Percentiles rank a stretch among this genome's conserved stretches.
Evolutionary conservation across 2,329 filamentous ascomycete genomes (phyloP).

Genomic region (Cephalotrichum gorgonifer): DNA sequence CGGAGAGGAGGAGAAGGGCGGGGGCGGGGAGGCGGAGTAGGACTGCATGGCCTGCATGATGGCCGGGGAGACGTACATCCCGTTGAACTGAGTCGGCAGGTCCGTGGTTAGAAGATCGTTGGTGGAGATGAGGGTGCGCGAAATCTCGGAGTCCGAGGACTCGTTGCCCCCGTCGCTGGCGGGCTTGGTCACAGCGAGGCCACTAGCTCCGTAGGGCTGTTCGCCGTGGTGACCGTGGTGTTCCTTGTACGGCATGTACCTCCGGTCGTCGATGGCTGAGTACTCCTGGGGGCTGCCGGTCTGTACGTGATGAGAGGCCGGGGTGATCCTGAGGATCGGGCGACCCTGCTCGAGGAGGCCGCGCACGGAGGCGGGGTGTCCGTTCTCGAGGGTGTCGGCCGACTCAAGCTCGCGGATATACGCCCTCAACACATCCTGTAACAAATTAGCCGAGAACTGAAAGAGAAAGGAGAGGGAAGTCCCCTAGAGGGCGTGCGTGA

Average conservation of each 20-base stretch:
- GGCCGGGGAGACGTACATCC: conserved; percentile 25
- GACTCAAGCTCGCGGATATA: conserved; percentile 52
- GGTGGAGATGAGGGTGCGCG: conserved; percentile 41
- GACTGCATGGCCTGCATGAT: conserved; percentile 13
- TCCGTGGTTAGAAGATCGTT: conserved; percentile 41
- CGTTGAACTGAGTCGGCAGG: conserved; percentile 28
- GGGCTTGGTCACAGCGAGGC: neutral
- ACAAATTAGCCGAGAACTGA: neutral
- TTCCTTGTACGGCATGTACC: conserved; percentile 30
- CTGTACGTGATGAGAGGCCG: conserved; percentile 11
- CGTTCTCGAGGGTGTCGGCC: conserved; percentile 29
- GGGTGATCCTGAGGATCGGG: conserved; percentile 13
- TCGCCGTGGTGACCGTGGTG: conserved; percentile 17
- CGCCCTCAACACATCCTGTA: conserved; percentile 46
- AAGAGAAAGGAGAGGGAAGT: neutral
- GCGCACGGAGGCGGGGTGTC: conserved; percentile 37
- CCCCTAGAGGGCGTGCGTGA: too few species aligned
- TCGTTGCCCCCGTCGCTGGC: conserved; percentile 12
- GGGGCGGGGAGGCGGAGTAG: conserved; percentile 25
- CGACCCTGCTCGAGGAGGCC: conserved; percentile 39
- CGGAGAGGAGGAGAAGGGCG: neutral
- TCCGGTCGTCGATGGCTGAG: conserved; percentile 23
- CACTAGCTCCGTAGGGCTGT: neutral
- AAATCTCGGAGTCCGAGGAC: conserved; percentile 22
- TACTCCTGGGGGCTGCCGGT: conserved; percentile 22